A percentile compares a stretch with the other conserved stretches of the same genome.
phyloP scores from a whole-genome alignment of 306 rosid genomes.

The Dryas octopetala region DNA sequence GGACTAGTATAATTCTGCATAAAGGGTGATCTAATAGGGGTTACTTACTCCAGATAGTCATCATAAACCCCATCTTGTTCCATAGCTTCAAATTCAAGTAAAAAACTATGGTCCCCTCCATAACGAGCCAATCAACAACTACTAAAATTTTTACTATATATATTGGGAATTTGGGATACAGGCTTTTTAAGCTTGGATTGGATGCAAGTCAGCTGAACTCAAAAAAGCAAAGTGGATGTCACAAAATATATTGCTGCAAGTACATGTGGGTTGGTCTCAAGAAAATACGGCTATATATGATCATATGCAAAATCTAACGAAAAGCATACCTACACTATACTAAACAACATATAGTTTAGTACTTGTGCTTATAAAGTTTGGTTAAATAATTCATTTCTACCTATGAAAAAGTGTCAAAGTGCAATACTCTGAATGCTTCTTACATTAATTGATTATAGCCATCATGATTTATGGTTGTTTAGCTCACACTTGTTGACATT shows the following conservation, averaged over 20 bases:
- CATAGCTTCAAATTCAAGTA: conserved; percentile 32
- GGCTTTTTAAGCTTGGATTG: conserved; percentile 1
- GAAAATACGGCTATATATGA: conserved; percentile 42
- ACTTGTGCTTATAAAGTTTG: conserved; percentile 12
- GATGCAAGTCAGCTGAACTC: conserved; percentile 7
- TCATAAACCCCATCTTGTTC: conserved; percentile 14
- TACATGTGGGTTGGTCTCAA: conserved; percentile 44
- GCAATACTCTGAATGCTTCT: conserved; percentile 4
- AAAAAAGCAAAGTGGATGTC: conserved; percentile 1
- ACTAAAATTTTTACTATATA: neutral
- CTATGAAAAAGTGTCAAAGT: conserved; percentile 18
- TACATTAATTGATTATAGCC: neutral
- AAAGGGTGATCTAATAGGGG: neutral
- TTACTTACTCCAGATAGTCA: conserved; percentile 9
- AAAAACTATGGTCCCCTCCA: conserved; percentile 44
- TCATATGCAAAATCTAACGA: conserved; percentile 2
- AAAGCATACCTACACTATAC: neutral
- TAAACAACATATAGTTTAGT: conserved; percentile 7
- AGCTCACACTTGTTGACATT: neutral
- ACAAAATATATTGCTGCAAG: conserved; percentile 8
- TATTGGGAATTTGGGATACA: neutral
- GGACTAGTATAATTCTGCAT: neutral
- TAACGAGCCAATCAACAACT: conserved; percentile 34
- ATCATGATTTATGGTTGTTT: neutral
- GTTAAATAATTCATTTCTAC: conserved; percentile 20